Conservation (phyloP, 257 asterid genomes). For the Fraxinus americana region DNA sequence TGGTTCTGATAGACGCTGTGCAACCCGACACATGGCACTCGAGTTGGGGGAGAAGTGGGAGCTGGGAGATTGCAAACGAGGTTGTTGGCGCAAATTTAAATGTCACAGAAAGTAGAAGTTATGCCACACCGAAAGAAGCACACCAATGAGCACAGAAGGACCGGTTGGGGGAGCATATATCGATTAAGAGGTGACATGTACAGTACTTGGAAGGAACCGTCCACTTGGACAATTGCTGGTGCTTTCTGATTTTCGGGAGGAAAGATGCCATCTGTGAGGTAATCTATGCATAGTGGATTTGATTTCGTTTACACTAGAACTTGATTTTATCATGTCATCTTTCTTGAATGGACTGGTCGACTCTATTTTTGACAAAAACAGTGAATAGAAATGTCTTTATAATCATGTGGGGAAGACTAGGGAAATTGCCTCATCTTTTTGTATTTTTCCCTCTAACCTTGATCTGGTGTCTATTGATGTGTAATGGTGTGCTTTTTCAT, state of each 20-base stretch:
- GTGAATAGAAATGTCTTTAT: slow-evolving; percentile 30
- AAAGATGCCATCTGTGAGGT: slow-evolving; percentile 19
- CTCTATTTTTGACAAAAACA: slow-evolving; percentile 29
- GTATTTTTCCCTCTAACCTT: slow-evolving; percentile 24
- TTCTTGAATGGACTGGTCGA: neutral
- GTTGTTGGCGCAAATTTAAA: slow-evolving; percentile 34
- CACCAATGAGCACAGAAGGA: slow-evolving; percentile 36
- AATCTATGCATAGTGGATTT: slow-evolving; percentile 24
- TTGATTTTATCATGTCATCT: slow-evolving; percentile 16
- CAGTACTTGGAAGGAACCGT: slow-evolving; percentile 27
- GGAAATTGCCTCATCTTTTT: slow-evolving; percentile 26
- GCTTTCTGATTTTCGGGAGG: slow-evolving; percentile 32
- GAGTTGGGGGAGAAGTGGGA: slow-evolving; percentile 71
- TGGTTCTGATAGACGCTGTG: slow-evolving; percentile 65
- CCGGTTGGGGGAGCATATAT: neutral
- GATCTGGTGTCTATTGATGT: slow-evolving; percentile 34
- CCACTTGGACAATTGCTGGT: slow-evolving; percentile 22
- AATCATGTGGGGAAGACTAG: slow-evolving; percentile 28
- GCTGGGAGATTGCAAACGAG: slow-evolving; percentile 63
- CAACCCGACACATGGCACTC: slow-evolving; percentile 58
- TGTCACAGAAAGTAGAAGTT: slow-evolving; percentile 32
- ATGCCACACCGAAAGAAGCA: slow-evolving; percentile 43
- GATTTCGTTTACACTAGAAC: slow-evolving; percentile 25
- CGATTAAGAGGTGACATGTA: slow-evolving; percentile 26
- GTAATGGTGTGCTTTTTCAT: slow-evolving; percentile 36